These are phyloP conservation scores for Wickerhamiella galacta DNA, from an alignment of 805 yeast species.

Conservation along the genomic window DNA sequence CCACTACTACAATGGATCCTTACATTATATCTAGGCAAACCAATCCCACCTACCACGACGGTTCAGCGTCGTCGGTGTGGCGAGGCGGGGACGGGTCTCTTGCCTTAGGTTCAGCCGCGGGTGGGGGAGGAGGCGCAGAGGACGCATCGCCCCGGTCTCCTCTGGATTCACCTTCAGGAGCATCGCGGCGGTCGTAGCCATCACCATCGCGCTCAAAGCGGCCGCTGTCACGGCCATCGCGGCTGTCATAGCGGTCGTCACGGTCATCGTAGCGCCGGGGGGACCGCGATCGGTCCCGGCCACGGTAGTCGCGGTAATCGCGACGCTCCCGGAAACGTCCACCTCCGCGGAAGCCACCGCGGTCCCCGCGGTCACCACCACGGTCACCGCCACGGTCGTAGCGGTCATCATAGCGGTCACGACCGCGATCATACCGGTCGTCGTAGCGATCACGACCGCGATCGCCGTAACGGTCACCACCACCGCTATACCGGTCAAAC, in stretches of 20 bases:
- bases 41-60: slow-evolving; percentile 3
- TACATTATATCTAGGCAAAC: too few species aligned
- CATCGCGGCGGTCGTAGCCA: slow-evolving; percentile 22
- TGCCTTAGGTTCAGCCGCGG: background rate
- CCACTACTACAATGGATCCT: too few species aligned
- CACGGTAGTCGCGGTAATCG: slow-evolving; percentile 33
- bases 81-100: background rate
- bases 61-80: slow-evolving; percentile 2
- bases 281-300: slow-evolving; percentile 12
- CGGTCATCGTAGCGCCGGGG: slow-evolving; percentile 12
- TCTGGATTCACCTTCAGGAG: background rate
- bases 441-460: slow-evolving; percentile 22
- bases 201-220: slow-evolving; percentile 7
- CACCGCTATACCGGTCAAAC: slow-evolving; percentile 24
- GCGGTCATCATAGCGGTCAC: slow-evolving; percentile 20
- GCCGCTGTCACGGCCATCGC: slow-evolving; percentile 12
- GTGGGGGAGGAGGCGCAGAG: background rate
- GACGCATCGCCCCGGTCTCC: background rate
- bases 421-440: slow-evolving; percentile 12
- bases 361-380: slow-evolving; percentile 2
- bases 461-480: slow-evolving; percentile 19
- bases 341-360: slow-evolving; percentile 19
- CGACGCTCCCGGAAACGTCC: slow-evolving; percentile 16
- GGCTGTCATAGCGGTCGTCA: slow-evolving; percentile 10
- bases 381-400: slow-evolving; percentile 18